Evolutionary conservation across 805 yeast genomes (phyloP), one percentile per base, ranked within the genome.

Genomic region (Starmera dryadoides): DNA sequence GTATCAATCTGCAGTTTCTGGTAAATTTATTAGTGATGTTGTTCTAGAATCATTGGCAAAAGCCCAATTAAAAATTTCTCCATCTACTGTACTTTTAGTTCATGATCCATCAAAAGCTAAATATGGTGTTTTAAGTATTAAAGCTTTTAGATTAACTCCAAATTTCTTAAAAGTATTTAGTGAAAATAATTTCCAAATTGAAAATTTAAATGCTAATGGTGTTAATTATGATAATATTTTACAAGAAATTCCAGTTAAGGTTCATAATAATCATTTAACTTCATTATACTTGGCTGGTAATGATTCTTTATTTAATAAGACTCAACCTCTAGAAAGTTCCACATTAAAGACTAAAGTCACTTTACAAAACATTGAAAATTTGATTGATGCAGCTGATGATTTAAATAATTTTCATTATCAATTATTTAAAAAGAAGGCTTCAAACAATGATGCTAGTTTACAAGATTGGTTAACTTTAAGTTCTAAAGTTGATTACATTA

Each of bases 1-100:
- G 87, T 86, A 84, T 64, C 76, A 85, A 55, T 69, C 82, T 33
- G 71, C 87, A 22, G 64, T 68, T 37, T 73, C 83, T 30, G 93
- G 93, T 34, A 78, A 78, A 56, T 79, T 79, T 55, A 75, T 80
- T 52, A 77, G 79, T 43, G 71, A 75, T 39, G 75, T 76, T 39
- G 68, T 84, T 37, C 69, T 87, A 22, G 95, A 86, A 50, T 71
- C 79, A 30, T 69, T 86, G 64, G 75, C 79, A 34, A 75, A 74
- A 43, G 76, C 75, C 55, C 93, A 85, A 62, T 58, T 72, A 45
- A 59, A 61, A 46, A 67, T 67, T 55, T 73, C 75, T 53, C 66
- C 74, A 36, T 68, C 69, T 48, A 51, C 70, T 12, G 66, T 83
- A 14, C 64, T 86, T 41, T 61, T 81, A 18, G 71, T 80, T 30